These are phyloP conservation scores for Pichia sp. DNA, from an alignment of 1,139 yeast genomes.

Conservation along the genomic window DNA sequence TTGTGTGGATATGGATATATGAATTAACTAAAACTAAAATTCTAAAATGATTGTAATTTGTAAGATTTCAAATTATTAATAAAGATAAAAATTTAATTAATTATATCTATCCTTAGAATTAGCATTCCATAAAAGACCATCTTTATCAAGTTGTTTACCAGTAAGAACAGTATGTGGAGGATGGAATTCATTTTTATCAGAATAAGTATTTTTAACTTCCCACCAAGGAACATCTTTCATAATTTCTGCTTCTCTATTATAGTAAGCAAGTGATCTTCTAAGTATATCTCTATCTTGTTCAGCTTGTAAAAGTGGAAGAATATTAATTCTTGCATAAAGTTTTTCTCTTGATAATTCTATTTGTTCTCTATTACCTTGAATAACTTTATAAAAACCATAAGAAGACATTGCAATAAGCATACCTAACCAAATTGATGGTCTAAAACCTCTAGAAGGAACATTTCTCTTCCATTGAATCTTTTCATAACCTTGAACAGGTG, in stretches of 20 bases:
- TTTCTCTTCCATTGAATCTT: constrained; percentile 88
- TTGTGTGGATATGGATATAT: too few relatives aligned
- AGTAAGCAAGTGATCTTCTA: constrained; percentile 63
- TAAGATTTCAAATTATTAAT: too few relatives aligned
- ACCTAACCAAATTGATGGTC: constrained; percentile 67
- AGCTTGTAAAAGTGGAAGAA: constrained; percentile 72
- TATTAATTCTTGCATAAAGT: constrained; percentile 68
- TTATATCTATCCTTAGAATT: constrained; percentile 28
- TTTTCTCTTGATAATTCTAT: constrained; percentile 73
- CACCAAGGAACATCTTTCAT: constrained; percentile 56
- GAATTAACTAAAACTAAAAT: too few relatives aligned
- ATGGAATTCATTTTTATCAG: constrained; percentile 29
- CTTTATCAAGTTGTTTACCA: constrained; percentile 30
- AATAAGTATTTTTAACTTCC: constrained; percentile 40
- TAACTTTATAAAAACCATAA: constrained; percentile 66
- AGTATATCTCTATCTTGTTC: constrained; percentile 78
- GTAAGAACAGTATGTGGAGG: constrained; percentile 31
- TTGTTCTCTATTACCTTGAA: constrained; percentile 68
- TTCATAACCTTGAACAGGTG: constrained; percentile 84
- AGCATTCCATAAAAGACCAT: constrained; percentile 25
- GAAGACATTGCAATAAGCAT: constrained; percentile 58
- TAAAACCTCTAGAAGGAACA: constrained; percentile 77
- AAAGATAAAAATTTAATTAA: neutral
- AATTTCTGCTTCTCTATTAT: constrained; percentile 61
- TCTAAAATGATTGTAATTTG: too few relatives aligned